Base-by-base conservation (phyloP, 306 rosid species). In the Nissolia schottii region DNA sequence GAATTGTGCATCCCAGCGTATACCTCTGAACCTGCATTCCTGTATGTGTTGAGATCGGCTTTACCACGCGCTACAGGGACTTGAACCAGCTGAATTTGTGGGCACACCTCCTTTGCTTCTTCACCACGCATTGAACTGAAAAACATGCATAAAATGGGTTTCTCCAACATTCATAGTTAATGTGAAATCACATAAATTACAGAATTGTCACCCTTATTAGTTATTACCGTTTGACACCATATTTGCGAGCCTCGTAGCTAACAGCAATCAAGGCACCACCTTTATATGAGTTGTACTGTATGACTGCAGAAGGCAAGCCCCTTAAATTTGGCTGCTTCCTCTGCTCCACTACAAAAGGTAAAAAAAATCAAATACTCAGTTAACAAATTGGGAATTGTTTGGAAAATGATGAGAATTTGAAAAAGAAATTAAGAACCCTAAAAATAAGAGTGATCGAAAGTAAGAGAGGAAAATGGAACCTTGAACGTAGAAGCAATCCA, bases 401-500 rank as follows among this genome's bases (percentile, higher is more conserved):
- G 38, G 38, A 62, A 1, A 51, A 8, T 20, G 67, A 41, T 7
- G 38, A 32, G 38, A 7, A 32, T 32, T 32, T n/a, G n/a, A 14
- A n/a, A n/a, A 14, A 43, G 51, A 15, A 45, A 0, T 13, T 14
- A 43, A 1, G 19, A 43, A 45, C 51, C 51, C 51, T 45, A 45
- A 14, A 45, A n/a, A 45, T 9, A 1, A 28, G 1, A 50, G 1
- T 54, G 2, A 16, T 2, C 18, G 9, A 53, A 5, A 3, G 23
- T 8, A 2, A 12, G 34, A 54, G 46, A 71, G 40, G 61, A 50
- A 16, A 19, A 2, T 5, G 60, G 50, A 64, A 93, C 98, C 98
- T 83, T 94, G 97, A 85, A 94, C 98, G 76, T 94, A 94, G 86
- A 94, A 94, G 87, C 98, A 94, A 72, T 94, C 98, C 97, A 94